These are phyloP conservation scores for Aspergillus unguis DNA, from an alignment of 2,329 filamentous ascomycete species.

Conservation along the genomic window DNA sequence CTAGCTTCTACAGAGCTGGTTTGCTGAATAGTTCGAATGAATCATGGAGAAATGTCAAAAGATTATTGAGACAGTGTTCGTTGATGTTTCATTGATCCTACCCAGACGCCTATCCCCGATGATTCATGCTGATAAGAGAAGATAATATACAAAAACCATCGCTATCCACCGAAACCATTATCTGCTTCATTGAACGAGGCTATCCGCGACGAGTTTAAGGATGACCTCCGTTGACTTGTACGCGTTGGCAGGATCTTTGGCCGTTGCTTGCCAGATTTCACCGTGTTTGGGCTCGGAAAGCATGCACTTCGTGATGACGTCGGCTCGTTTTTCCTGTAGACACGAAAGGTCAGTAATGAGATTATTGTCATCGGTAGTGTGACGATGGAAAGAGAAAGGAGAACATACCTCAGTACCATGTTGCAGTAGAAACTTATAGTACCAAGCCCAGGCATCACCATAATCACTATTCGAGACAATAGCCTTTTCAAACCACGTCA, in stretches of 20 bases:
- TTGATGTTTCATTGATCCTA: background rate
- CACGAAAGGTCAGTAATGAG: conserved; percentile 7
- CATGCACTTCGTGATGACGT: conserved; percentile 77
- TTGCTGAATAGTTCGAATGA: background rate
- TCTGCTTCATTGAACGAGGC: conserved; percentile 15
- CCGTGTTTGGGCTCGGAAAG: conserved; percentile 86
- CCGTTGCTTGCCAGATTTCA: conserved; percentile 82
- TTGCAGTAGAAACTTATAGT: conserved; percentile 86
- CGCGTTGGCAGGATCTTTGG: conserved; percentile 82
- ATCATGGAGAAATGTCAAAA: background rate
- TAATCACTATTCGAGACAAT: conserved; percentile 80
- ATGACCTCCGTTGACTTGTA: conserved; percentile 74
- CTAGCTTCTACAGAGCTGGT: too few relatives aligned
- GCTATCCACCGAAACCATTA: background rate
- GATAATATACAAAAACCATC: background rate
- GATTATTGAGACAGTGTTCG: background rate
- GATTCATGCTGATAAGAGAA: background rate
- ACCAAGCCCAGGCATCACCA: conserved; percentile 97
- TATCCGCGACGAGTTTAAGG: conserved; percentile 69
- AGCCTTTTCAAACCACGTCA: conserved; percentile 97
- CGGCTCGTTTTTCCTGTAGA: conserved; percentile 71
- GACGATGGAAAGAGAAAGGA: background rate
- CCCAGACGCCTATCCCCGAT: background rate
- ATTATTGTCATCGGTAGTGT: background rate
- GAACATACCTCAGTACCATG: conserved; percentile 72